Base-by-base conservation (phyloP, 805 yeast genomes). In the Suhomyces sp. region DNA sequence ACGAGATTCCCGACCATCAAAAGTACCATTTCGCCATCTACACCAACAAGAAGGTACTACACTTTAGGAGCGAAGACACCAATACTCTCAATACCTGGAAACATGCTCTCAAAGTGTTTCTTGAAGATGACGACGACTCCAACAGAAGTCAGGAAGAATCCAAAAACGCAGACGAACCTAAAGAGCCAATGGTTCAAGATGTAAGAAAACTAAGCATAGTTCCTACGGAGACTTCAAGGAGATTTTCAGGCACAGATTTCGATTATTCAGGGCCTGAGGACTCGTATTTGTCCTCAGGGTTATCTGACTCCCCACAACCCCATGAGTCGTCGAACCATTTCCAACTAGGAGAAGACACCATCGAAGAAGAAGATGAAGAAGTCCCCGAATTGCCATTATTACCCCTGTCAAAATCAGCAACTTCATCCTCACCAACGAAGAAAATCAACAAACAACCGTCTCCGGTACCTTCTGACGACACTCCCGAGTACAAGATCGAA, bases 401-500 rank as follows among this genome's bases (percentile, higher is more conserved):
- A 19, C 18, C 24, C 24, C 23, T 8, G 23, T 6, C 26, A n/a
- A 7, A 7, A 6, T 7, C 6, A 7, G 28, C 28, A 13, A 8
- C 8, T 13, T 8, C 28, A 13, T 10, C 12, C 10, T 8, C 15
- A 9, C n/a, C n/a, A n/a, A n/a, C n/a, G n/a, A n/a, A n/a, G n/a
- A n/a, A n/a, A n/a, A n/a, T n/a, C n/a, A 17, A 6, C 11, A 7
- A 15, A 14, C 11, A 14, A 29, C 16, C 22, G 23, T 7, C 14
- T n/a, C 14, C n/a, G 7, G 12, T 32, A 10, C 21, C 17, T 6
- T 19, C 20, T 15, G 26, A 37, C 34, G 26, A 36, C 24, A 19
- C 27, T 30, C 41, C 42, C 14, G 54, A 57, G 46, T 50, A 37
- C 41, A 28, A 41, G 18, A 54, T 76, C 11, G 68, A 64, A 22